Base-by-base conservation (phyloP, 352 stramenopile genomes). In the Globisporangium lucens region DNA sequence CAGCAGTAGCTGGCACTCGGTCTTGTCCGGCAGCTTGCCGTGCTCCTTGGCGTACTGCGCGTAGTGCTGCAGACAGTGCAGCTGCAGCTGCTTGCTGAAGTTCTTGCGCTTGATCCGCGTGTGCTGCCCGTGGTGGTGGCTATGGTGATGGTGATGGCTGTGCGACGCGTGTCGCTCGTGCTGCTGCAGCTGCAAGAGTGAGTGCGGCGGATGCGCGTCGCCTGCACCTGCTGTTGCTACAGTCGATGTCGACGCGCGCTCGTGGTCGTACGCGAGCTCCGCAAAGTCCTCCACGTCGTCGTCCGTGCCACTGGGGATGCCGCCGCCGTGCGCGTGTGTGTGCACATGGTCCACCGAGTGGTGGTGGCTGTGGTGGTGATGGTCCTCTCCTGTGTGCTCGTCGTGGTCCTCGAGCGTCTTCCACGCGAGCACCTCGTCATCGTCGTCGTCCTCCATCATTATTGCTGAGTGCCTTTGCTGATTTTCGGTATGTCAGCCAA, bases 21-120 rank as follows among this genome's bases (percentile, higher is more conserved):
- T 65, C 47, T 83, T 80, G 65, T 83, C 65, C 2, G 83, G 78
- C 4, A 90, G 77, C 29, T 65, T 69, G 0, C 70, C 73, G 10
- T 77, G 70, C 8, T 73, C 66, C 5, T 74, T 74, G 29, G 72
- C 68, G 43, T 78, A 75, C 43, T 78, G 71, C 5, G 78, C 83
- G 61, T 91, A 91, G 4, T 77, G 72, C 68, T 85, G 71, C 9
- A 91, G 77, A 66, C 81, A 79, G 27, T 87, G 56, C 41, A 90
- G 69, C 65, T 91, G 83, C 10, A 91, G 66, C 58, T 80, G 66
- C 64, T 91, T 90, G 67, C 80, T 90, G 56, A 90, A 82, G 74
- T 89, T 90, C 60, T 85, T 89, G 47, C 83, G 81, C 69, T 91
- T 91, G 30, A 76, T 68, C 9, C 79, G 66, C 58, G 30, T 33